Evolutionary conservation across 495 filamentous ascomycete genomes (phyloP).

Genomic region (Patellaria atrata): DNA sequence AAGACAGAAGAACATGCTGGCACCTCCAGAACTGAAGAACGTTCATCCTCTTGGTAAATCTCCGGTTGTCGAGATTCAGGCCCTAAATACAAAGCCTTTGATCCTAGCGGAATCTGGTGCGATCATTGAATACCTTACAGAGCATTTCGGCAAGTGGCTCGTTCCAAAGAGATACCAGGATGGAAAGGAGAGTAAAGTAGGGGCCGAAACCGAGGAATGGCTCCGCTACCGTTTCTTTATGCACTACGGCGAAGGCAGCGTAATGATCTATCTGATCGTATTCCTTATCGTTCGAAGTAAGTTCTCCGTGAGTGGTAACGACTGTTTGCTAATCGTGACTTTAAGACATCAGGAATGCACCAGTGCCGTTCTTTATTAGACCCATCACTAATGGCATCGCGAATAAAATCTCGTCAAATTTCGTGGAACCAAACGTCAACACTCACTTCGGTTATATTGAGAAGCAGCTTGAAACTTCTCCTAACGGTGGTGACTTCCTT

Average conservation of each 20-base stretch:
- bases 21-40: constrained; percentile 56
- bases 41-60: constrained; percentile 80
- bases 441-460: constrained; percentile 61
- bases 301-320: constrained; percentile 14
- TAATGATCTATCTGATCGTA: constrained; percentile 57
- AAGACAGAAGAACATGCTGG: constrained; percentile 43
- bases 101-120: constrained; percentile 67
- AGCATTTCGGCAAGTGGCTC: constrained; percentile 52
- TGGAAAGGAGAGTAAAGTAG: constrained; percentile 40
- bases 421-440: constrained; percentile 48
- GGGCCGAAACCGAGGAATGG: constrained; percentile 63
- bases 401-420: constrained; percentile 41
- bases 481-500: constrained; percentile 48
- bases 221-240: constrained; percentile 61
- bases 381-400: constrained; percentile 56
- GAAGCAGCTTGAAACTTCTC: constrained; percentile 48
- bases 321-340: background rate
- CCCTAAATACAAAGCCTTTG: constrained; percentile 34
- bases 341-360: constrained; percentile 44
- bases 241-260: constrained; percentile 68
- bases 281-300: constrained; percentile 42
- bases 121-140: constrained; percentile 68
- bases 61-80: constrained; percentile 51
- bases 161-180: constrained; percentile 48
- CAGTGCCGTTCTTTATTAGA: constrained; percentile 73